Percentiles rank a stretch among this genome's conserved stretches.
Evolutionary conservation across 2,329 filamentous ascomycete genomes (phyloP).

Genomic region (Sordariomycetes sp.): DNA sequence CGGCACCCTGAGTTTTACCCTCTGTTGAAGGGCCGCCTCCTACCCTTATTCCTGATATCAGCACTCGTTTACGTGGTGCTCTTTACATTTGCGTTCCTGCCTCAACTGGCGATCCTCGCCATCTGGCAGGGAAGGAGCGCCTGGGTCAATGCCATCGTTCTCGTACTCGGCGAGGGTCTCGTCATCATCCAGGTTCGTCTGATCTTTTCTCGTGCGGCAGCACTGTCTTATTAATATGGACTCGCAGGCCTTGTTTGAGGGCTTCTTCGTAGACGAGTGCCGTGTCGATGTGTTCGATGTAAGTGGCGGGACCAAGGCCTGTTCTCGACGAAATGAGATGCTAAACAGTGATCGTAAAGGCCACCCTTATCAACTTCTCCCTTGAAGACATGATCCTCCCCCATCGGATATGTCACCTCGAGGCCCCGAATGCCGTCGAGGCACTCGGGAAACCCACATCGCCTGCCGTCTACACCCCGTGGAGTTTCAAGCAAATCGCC

Average conservation of each 20-base stretch:
- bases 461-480: constrained; percentile 70
- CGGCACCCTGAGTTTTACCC: constrained; percentile 71
- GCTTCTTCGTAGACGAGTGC: constrained; percentile 69
- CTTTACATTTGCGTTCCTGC: constrained; percentile 79
- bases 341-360: constrained; percentile 20
- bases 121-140: constrained; percentile 66
- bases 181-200: constrained; percentile 44
- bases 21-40: constrained; percentile 60
- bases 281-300: constrained; percentile 78
- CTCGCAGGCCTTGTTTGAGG: constrained; percentile 50
- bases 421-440: constrained; percentile 60
- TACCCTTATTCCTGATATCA: constrained; percentile 74
- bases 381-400: constrained; percentile 55
- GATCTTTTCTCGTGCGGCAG: not conserved
- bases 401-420: constrained; percentile 50
- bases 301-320: constrained; percentile 15
- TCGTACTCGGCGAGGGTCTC: constrained; percentile 73
- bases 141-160: constrained; percentile 78
- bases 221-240: not conserved
- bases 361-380: constrained; percentile 62
- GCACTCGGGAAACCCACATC: constrained; percentile 72
- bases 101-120: constrained; percentile 77
- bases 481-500: constrained; percentile 79
- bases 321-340: not conserved
- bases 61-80: constrained; percentile 71